Evolutionary conservation across 306 rosid species (phyloP).

Genomic region (Gastrolobium villosum): DNA sequence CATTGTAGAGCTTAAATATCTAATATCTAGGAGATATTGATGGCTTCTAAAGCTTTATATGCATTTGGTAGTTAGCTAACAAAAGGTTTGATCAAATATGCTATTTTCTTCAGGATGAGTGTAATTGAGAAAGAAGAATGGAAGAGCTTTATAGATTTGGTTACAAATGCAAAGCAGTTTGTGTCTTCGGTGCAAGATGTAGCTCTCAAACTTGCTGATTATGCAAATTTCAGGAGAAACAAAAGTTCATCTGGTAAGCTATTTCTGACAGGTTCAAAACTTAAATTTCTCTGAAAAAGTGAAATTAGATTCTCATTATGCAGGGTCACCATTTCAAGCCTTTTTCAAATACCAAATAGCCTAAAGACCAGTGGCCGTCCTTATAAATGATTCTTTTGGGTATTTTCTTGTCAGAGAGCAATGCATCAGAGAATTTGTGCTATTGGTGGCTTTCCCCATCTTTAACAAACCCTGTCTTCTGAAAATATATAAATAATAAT

Average conservation of each 20-base stretch:
- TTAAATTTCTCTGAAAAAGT: slow-evolving; percentile 1
- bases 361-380: background rate
- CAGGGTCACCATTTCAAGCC: slow-evolving; percentile 7
- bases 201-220: slow-evolving; percentile 84
- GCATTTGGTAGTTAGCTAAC: slow-evolving; percentile 40
- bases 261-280: slow-evolving; percentile 11
- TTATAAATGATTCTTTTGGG: background rate
- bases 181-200: slow-evolving; percentile 88
- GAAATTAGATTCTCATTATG: slow-evolving; percentile 34
- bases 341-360: background rate
- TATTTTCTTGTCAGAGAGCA: slow-evolving; percentile 1
- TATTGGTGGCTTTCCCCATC: slow-evolving; percentile 13
- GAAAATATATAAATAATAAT: background rate
- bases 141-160: slow-evolving; percentile 75
- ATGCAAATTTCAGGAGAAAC: slow-evolving; percentile 71
- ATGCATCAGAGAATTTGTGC: slow-evolving; percentile 16
- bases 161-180: slow-evolving; percentile 90
- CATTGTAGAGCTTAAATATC: no score
- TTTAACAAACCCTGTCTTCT: slow-evolving; percentile 6
- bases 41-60: slow-evolving; percentile 39
- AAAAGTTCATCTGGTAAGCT: slow-evolving; percentile 61
- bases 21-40: slow-evolving; percentile 13
- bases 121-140: slow-evolving; percentile 88
- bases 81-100: slow-evolving; percentile 41
- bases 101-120: slow-evolving; percentile 65